Conservation (phyloP, 2,329 filamentous ascomycete species). For the Huntiella abstrusa region DNA sequence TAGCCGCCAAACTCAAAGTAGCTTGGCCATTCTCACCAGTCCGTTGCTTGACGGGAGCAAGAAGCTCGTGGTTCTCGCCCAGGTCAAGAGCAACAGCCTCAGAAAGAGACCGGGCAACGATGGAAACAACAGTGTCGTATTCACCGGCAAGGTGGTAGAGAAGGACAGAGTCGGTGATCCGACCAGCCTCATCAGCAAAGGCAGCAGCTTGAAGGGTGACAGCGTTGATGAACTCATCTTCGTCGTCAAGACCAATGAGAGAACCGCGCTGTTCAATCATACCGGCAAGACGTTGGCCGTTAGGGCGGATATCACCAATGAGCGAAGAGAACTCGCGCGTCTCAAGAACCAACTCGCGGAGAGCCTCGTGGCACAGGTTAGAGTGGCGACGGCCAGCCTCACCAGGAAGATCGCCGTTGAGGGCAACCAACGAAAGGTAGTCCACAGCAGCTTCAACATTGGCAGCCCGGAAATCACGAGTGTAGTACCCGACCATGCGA, state of each 20-base stretch:
- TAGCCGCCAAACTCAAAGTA: constrained; percentile 23
- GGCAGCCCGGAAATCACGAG: constrained; percentile 81
- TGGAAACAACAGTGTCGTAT: constrained; percentile 81
- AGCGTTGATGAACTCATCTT: constrained; percentile 73
- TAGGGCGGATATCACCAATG: constrained; percentile 73
- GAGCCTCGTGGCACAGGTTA: constrained; percentile 72
- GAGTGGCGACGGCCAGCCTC: constrained; percentile 59
- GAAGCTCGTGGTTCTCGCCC: constrained; percentile 57
- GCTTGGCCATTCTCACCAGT: constrained; percentile 27
- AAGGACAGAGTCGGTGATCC: constrained; percentile 82
- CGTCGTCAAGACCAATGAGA: constrained; percentile 61
- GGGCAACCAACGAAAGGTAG: constrained; percentile 77
- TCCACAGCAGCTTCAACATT: constrained; percentile 81
- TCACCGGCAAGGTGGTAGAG: constrained; percentile 89
- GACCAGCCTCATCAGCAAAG: constrained; percentile 83
- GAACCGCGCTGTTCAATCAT: constrained; percentile 70
- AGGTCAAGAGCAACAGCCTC: constrained; percentile 77
- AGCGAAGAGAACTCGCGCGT: constrained; percentile 88
- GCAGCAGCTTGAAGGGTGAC: constrained; percentile 85
- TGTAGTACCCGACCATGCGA: constrained; percentile 86
- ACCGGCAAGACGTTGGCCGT: constrained; percentile 70
- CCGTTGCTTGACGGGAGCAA: constrained; percentile 65
- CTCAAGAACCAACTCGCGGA: constrained; percentile 89
- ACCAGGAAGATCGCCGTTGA: constrained; percentile 68
- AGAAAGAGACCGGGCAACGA: constrained; percentile 77